Conservation (phyloP, 139 green algal species). For the Diplosphaera chodatii region DNA sequence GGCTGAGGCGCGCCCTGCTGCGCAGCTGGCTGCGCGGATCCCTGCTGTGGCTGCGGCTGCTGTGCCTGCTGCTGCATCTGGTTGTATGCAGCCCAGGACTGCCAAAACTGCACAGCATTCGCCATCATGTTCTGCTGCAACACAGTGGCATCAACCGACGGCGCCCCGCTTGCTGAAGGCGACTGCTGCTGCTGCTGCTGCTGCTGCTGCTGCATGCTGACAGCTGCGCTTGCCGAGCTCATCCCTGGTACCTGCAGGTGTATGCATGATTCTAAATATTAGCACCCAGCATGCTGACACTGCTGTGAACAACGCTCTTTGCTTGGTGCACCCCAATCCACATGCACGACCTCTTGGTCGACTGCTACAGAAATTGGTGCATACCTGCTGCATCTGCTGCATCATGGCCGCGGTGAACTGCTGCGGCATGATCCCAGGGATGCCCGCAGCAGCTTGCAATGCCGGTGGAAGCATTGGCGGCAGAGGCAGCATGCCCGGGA, state of each 20-base stretch:
- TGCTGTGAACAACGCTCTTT: too few relatives aligned
- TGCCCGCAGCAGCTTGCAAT: background rate
- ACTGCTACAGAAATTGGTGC: too few relatives aligned
- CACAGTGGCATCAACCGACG: background rate
- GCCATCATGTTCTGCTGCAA: background rate
- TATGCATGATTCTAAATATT: too few relatives aligned
- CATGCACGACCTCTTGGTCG: too few relatives aligned
- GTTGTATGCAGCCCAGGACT: background rate
- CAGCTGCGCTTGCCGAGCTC: background rate
- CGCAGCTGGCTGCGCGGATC: background rate
- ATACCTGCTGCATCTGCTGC: constrained; percentile 1
- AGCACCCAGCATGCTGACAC: too few relatives aligned
- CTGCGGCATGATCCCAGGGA: background rate
- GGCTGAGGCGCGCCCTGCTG: background rate
- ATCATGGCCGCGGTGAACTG: background rate
- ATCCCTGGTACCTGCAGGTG: too few relatives aligned
- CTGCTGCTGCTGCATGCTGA: too few relatives aligned
- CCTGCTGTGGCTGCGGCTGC: background rate
- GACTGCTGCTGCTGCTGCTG: too few relatives aligned
- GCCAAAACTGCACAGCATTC: background rate
- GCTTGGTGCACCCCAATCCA: too few relatives aligned
- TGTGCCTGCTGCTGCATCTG: background rate
- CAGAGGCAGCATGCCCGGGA: background rate
- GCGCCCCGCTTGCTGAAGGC: too few relatives aligned
- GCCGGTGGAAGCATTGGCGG: background rate